Conservation (phyloP, 495 filamentous ascomycete genomes). For the Pseudomonodictys pantanalensis region DNA sequence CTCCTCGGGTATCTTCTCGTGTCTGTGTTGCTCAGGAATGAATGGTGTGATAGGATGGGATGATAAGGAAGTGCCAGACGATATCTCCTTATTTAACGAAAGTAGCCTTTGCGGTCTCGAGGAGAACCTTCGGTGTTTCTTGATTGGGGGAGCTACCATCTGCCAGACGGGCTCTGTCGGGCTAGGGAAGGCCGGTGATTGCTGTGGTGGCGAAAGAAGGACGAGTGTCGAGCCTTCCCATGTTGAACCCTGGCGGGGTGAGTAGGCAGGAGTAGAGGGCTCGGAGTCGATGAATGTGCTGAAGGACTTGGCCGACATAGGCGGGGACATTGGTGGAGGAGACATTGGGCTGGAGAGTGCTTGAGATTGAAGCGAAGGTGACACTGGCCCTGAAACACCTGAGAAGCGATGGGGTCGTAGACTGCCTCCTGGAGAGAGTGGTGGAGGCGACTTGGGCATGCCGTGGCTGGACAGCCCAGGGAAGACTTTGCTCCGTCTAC, state of each 20-base stretch:
- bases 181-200: not conserved
- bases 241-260: conserved; percentile 7
- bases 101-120: not conserved
- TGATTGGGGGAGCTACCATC: conserved; percentile 5
- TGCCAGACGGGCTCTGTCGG: conserved; percentile 17
- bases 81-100: not conserved
- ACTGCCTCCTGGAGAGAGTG: conserved; percentile 18
- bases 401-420: conserved; percentile 23
- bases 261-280: conserved; percentile 25
- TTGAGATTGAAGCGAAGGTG: not conserved
- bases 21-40: not conserved
- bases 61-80: not conserved
- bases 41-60: not conserved
- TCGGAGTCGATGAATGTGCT: conserved; percentile 30
- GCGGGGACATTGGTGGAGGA: conserved; percentile 27
- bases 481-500: conserved; percentile 19
- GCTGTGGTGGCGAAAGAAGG: conserved; percentile 12
- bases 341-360: not conserved
- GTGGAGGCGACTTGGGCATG: conserved; percentile 26
- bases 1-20: conserved; percentile 2
- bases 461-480: conserved; percentile 19
- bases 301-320: conserved; percentile 28
- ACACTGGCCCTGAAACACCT: not conserved
- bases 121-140: not conserved
- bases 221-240: conserved; percentile 19